phyloP scores from a whole-genome alignment of 306 rosid genomes.

The Canavalia gladiata region DNA sequence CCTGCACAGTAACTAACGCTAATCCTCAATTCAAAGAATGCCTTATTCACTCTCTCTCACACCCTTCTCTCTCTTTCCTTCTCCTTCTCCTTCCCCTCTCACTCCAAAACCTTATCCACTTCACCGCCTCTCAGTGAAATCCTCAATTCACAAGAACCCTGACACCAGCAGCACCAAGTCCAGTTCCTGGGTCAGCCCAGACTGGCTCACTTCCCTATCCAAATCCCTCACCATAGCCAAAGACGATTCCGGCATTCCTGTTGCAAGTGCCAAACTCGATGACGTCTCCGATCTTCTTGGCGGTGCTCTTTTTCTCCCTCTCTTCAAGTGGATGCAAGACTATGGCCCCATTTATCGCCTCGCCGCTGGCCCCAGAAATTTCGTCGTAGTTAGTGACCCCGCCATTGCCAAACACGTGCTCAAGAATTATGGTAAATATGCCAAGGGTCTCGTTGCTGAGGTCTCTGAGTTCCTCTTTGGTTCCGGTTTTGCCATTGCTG shows the following conservation, averaged over 20 bases:
- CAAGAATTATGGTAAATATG: constrained; percentile 77
- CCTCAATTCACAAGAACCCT: constrained; percentile 62
- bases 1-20: neutral
- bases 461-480: constrained; percentile 91
- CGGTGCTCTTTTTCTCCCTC: constrained; percentile 89
- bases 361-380: constrained; percentile 92
- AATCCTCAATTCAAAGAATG: constrained; percentile 49
- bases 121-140: constrained; percentile 54
- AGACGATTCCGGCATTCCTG: constrained; percentile 80
- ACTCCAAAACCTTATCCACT: constrained; percentile 44
- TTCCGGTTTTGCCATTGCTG: constrained; percentile 93
- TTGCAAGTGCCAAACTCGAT: constrained; percentile 81
- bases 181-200: constrained; percentile 92
- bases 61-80: constrained; percentile 45
- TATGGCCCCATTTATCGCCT: constrained; percentile 86
- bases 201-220: constrained; percentile 88
- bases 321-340: constrained; percentile 90
- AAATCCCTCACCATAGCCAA: constrained; percentile 61
- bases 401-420: constrained; percentile 91
- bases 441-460: constrained; percentile 88
- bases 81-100: no score
- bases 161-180: constrained; percentile 50
- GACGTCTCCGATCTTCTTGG: constrained; percentile 95
- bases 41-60: constrained; percentile 53
- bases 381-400: constrained; percentile 94